These are phyloP conservation scores for Boletus vinaceobasis DNA, from an alignment of 768 basidiomycete genomes.

Conservation along the genomic window DNA sequence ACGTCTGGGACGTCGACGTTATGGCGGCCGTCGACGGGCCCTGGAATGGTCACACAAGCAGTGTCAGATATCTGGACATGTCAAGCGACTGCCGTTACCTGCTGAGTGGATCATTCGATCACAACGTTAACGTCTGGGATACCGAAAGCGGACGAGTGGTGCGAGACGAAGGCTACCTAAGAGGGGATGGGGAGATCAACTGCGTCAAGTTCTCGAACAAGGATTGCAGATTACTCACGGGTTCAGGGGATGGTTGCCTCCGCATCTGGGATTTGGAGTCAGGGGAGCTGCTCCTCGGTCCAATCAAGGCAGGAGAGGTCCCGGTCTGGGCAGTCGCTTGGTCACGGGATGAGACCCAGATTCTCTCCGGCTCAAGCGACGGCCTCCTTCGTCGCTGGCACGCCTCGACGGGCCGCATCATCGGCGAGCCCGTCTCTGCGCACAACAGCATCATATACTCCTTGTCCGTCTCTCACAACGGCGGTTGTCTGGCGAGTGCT, in stretches of 20 bases:
- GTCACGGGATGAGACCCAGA: slow-evolving; percentile 28
- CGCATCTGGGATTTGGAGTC: slow-evolving; percentile 29
- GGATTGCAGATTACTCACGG: slow-evolving; percentile 26
- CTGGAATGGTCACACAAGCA: slow-evolving; percentile 24
- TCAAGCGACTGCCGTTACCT: slow-evolving; percentile 29
- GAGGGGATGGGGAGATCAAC: slow-evolving; percentile 24
- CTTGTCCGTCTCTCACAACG: slow-evolving; percentile 26
- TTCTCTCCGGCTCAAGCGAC: slow-evolving; percentile 24
- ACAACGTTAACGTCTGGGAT: slow-evolving; percentile 30
- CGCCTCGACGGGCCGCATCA: slow-evolving; percentile 15
- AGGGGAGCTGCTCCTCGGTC: slow-evolving; percentile 25
- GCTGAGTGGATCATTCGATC: slow-evolving; percentile 31
- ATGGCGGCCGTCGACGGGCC: slow-evolving; percentile 12
- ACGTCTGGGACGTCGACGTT: slow-evolving; percentile 30
- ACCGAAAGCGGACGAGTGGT: slow-evolving; percentile 25
- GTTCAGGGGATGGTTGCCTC: slow-evolving; percentile 28
- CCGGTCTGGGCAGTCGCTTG: slow-evolving; percentile 30
- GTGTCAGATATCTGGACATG: slow-evolving; percentile 28
- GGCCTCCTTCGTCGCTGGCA: slow-evolving; percentile 27
- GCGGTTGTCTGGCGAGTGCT: slow-evolving; percentile 26
- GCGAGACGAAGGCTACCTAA: slow-evolving; percentile 21
- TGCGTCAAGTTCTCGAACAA: slow-evolving; percentile 28
- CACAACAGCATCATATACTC: slow-evolving; percentile 28
- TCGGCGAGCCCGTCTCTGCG: slow-evolving; percentile 23
- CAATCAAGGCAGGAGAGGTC: slow-evolving; percentile 18